Percentiles rank a stretch among this genome's conserved stretches.
These are phyloP conservation scores for Coemansia sp. DNA, from an alignment of 192 early-diverging fungal genomes.

Conservation along the genomic window DNA sequence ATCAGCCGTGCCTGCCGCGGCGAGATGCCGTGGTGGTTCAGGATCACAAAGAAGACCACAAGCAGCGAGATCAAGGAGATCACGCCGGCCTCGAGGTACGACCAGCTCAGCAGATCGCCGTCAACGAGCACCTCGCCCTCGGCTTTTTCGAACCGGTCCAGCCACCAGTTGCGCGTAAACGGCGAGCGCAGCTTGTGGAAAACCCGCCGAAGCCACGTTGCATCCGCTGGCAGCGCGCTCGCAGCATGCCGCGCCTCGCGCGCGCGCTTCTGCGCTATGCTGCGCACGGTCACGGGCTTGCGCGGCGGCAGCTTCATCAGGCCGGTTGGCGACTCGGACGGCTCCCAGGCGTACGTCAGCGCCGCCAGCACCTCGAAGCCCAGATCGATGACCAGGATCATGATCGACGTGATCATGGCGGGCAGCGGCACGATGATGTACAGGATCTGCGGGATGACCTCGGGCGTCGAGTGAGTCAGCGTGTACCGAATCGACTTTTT, in stretches of 20 bases:
- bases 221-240: conserved; percentile 1
- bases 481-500: conserved; percentile 95
- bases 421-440: conserved; percentile 87
- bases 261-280: conserved; percentile 68
- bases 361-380: conserved; percentile 90
- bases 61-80: conserved; percentile 73
- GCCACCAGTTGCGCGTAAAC: conserved; percentile 61
- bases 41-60: conserved; percentile 74
- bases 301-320: conserved; percentile 91
- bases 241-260: conserved; percentile 52
- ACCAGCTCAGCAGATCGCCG: conserved; percentile 71
- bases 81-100: conserved; percentile 82
- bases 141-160: conserved; percentile 59
- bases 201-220: conserved; percentile 16
- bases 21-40: conserved; percentile 65
- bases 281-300: conserved; percentile 77
- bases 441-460: conserved; percentile 82
- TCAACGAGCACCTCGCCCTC: conserved; percentile 91
- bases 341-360: conserved; percentile 89
- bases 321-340: conserved; percentile 66
- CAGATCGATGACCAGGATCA: conserved; percentile 89
- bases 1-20: conserved; percentile 58
- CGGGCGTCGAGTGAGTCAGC: conserved; percentile 86
- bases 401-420: conserved; percentile 72
- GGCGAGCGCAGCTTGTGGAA: conserved; percentile 36